phyloP scores from a whole-genome alignment of 2,329 filamentous ascomycete species.

The Tolypocladium tundrense region DNA sequence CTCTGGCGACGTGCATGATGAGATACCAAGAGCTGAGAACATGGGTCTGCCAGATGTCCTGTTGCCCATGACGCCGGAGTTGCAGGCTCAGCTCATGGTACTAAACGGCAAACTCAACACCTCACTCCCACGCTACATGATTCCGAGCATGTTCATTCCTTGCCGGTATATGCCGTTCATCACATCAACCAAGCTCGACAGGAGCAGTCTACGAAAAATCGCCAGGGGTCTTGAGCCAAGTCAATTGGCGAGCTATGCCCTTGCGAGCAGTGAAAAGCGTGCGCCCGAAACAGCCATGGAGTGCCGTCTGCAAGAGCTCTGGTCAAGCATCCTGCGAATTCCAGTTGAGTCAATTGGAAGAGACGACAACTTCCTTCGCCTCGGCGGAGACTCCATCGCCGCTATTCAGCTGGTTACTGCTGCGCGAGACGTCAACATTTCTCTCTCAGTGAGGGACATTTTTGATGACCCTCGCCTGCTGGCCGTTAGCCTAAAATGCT shows the following conservation, averaged over 20 bases:
- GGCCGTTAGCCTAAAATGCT: too few relatives aligned
- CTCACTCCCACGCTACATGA: constrained; percentile 1
- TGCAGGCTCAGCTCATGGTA: background rate
- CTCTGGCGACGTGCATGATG: too few relatives aligned
- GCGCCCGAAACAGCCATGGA: background rate
- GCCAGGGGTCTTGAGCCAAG: too few relatives aligned
- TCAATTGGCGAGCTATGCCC: too few relatives aligned
- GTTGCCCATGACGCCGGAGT: background rate
- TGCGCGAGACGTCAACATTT: background rate
- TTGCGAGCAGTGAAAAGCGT: too few relatives aligned
- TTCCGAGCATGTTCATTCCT: constrained; percentile 2
- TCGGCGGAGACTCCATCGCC: constrained; percentile 12
- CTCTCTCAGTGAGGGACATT: background rate
- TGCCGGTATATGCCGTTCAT: constrained; percentile 4
- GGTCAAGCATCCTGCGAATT: constrained; percentile 7
- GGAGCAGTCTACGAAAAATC: background rate
- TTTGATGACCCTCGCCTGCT: background rate
- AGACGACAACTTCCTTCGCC: constrained; percentile 8
- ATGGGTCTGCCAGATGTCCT: background rate
- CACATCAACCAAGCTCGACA: constrained; percentile 3
- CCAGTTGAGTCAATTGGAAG: constrained; percentile 4
- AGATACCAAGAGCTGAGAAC: background rate
- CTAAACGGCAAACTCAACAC: background rate
- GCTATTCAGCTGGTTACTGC: constrained; percentile 8
- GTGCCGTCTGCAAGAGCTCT: constrained; percentile 6